phyloP scores from a whole-genome alignment of 208 protist species.

The Lotmaria passim region DNA sequence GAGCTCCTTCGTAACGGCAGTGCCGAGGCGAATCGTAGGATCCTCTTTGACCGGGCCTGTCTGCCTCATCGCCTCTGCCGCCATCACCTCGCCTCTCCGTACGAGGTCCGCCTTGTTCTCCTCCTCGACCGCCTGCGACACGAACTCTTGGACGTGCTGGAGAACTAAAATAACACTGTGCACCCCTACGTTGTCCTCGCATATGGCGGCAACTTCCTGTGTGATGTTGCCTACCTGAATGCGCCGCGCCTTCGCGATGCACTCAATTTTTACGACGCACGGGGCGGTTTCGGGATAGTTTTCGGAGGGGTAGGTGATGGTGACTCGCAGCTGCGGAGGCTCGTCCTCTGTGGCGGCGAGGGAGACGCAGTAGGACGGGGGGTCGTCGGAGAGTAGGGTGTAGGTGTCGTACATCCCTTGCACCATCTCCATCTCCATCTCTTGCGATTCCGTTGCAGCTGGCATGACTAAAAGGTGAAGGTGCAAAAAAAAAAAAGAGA shows the following conservation, averaged over 20 bases:
- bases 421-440: slow-evolving; percentile 94
- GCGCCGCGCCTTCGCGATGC: slow-evolving; percentile 72
- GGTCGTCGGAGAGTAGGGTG: slow-evolving; percentile 65
- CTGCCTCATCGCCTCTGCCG: slow-evolving; percentile 45
- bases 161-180: slow-evolving; percentile 75
- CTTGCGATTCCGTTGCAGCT: slow-evolving; percentile 71
- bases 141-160: slow-evolving; percentile 78
- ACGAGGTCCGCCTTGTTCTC: slow-evolving; percentile 78
- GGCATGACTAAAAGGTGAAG: slow-evolving; percentile 46
- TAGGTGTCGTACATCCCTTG: slow-evolving; percentile 91
- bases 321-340: slow-evolving; percentile 78
- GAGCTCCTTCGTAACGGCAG: slow-evolving; percentile 79
- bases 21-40: slow-evolving; percentile 82
- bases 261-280: slow-evolving; percentile 61
- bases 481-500: slow-evolving; percentile 10
- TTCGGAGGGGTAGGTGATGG: slow-evolving; percentile 68
- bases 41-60: slow-evolving; percentile 38
- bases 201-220: slow-evolving; percentile 60
- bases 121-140: slow-evolving; percentile 54
- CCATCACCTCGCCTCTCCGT: slow-evolving; percentile 66
- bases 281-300: slow-evolving; percentile 75
- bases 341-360: slow-evolving; percentile 69
- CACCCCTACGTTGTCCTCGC: slow-evolving; percentile 81
- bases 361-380: slow-evolving; percentile 79
- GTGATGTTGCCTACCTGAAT: slow-evolving; percentile 59